Base-by-base conservation (phyloP, 352 stramenopile species). In the Globisporangium canariense region DNA sequence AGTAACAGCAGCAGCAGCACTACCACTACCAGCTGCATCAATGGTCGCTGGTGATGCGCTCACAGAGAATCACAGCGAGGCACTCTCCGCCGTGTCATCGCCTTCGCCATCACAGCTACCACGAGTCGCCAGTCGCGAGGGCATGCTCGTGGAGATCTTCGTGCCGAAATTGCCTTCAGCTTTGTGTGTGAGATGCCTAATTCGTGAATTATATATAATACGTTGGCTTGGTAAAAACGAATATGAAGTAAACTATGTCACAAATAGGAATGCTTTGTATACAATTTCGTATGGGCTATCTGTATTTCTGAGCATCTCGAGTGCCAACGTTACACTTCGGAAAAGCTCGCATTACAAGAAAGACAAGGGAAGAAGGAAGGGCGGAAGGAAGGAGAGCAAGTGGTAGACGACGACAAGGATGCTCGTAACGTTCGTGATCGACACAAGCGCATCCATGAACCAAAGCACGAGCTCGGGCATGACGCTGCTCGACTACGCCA, bases 401-500 rank as follows among this genome's bases (percentile, higher is more conserved):
- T 22, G 18, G 36, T 4, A 1, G 9, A 11, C 47, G 30, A 22
- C 25, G 30, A 22, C 25, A 18, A 70, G 43, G 49, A 96, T 96
- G 88, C 74, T 96, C 20, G 86, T 96, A 74, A 93, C 85, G 70
- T 96, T 96, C 72, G 86, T 96, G 70, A 81, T 96, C 67, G 88
- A 96, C 76, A 96, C 88, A 73, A 91, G 79, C 63, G 88, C 86
- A 79, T 96, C 88, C 52, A 96, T 96, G 88, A 94, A 93, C 70
- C 88, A 96, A 82, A 89, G 78, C 66, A 94, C 86, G 50, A 91
- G 75, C 75, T 90, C 78, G 58, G 88, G 88, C 58, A 96, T 96
- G 88, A 94, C 88, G 65, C 75, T 96, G 64, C 73, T 96, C 55
- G 88, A 96, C 73, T 94, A 88, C 61, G 88, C 88, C 74, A 96